Percentiles rank a stretch among this genome's conserved stretches.
Conservation (phyloP, 2,329 filamentous ascomycete genomes). For the Penicillium sp. region DNA sequence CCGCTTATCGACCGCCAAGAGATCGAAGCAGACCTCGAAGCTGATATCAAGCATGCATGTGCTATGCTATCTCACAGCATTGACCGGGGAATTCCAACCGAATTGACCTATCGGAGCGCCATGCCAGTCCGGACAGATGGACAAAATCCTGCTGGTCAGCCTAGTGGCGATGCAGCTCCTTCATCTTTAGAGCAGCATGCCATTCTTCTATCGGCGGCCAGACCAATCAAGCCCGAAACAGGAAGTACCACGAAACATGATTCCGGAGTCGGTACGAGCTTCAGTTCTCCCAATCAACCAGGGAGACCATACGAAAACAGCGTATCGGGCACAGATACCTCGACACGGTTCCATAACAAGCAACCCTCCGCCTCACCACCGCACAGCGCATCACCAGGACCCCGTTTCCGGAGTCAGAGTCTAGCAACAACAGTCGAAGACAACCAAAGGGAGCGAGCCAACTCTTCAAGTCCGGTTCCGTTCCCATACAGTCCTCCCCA, state of each 20-base stretch:
- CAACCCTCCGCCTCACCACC: constrained; percentile 8
- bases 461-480: constrained; percentile 10
- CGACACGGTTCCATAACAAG: constrained; percentile 19
- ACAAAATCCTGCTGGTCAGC: not conserved
- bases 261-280: constrained; percentile 12
- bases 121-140: not conserved
- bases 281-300: not conserved
- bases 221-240: not conserved
- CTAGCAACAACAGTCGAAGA: constrained; percentile 4
- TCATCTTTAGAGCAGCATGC: constrained; percentile 1
- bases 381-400: not conserved
- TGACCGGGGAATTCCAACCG: constrained; percentile 24
- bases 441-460: constrained; percentile 5
- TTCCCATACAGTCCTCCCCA: constrained; percentile 23
- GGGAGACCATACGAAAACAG: not conserved
- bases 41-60: constrained; percentile 36
- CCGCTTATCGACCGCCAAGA: constrained; percentile 35
- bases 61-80: constrained; percentile 32
- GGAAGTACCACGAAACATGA: constrained; percentile 10
- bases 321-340: not conserved
- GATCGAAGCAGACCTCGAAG: constrained; percentile 33
- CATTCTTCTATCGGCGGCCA: constrained; percentile 6
- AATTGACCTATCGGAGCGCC: constrained; percentile 6
- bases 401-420: constrained; percentile 9
- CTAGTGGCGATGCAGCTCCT: not conserved